Evolutionary conservation across 2,329 filamentous ascomycete genomes (phyloP).

Genomic region (Mariannaea elegans): DNA sequence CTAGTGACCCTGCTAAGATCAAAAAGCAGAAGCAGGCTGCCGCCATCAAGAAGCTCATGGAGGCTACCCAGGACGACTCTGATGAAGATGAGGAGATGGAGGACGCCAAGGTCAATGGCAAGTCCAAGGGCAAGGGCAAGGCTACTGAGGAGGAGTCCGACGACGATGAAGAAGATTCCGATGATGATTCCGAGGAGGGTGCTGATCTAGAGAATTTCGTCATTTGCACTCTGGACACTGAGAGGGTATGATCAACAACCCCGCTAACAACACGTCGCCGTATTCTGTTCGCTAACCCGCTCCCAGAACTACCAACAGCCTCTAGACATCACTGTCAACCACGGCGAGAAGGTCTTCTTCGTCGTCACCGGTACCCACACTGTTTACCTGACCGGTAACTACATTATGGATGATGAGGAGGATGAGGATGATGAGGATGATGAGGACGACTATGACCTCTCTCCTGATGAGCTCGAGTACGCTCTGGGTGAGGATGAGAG

Average conservation of each 20-base stretch:
- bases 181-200: conserved; percentile 69
- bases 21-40: conserved; percentile 86
- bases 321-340: conserved; percentile 89
- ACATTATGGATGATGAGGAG: conserved; percentile 77
- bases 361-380: conserved; percentile 89
- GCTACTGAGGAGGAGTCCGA: conserved; percentile 69
- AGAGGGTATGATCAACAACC: conserved; percentile 71
- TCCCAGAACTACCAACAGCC: conserved; percentile 90
- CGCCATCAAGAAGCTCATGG: conserved; percentile 79
- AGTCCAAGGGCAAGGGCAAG: conserved; percentile 76
- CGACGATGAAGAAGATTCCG: conserved; percentile 68
- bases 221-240: conserved; percentile 93
- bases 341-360: conserved; percentile 93
- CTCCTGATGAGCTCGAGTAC: conserved; percentile 80
- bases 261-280: background rate
- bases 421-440: conserved; percentile 72
- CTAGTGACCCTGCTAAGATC: conserved; percentile 88
- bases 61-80: conserved; percentile 68
- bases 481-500: conserved; percentile 77
- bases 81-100: conserved; percentile 77
- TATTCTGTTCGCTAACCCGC: conserved; percentile 37
- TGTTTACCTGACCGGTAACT: conserved; percentile 95
- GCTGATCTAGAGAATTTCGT: conserved; percentile 87
- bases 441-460: conserved; percentile 82
- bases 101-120: conserved; percentile 69